Base-by-base conservation (phyloP, 208 protist genomes). In the Crithidia brevicula region DNA sequence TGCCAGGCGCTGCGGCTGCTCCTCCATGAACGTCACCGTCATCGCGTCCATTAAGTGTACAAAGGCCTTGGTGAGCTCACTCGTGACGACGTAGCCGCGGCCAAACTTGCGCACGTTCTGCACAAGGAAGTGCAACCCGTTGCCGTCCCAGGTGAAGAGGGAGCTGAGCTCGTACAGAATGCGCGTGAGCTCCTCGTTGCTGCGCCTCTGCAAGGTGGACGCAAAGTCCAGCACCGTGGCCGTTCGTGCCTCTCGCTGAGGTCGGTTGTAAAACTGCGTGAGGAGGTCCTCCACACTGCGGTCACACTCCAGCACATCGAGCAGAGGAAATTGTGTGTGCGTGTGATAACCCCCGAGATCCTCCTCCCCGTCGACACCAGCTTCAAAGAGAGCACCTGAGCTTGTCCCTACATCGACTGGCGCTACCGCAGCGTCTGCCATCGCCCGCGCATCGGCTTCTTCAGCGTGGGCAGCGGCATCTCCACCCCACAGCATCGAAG, bases 201-300 rank as follows among this genome's bases (percentile, higher is more conserved):
- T 91, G 36, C 85, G 85, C 2, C 34, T 45, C 20, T 70, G 61
- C 50, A 96, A 60, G 3, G 82, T 91, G 3, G 85, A 76, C 25
- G 88, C 85, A 45, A 96, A 71, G 65, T 96, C 91, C 15, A 83
- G 73, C 40, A 96, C 67, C 9, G 91, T 89, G 4, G 89, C 87
- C 36, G 74, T 79, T 15, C 87, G 80, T 4, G 88, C 84, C 65
- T 89, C 81, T 2, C 69, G 72, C 42, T 84, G 64, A 6, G 91
- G 86, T 1, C 88, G 88, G 31, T 70, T 54, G 27, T 38, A 51
- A 52, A 93, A 96, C 72, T 96, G 91, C 16, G 20, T 25, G 0
- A 96, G 64, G 25, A 96, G 79, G 59, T 91, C 85, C 0, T 87
- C 70, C 22, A 93, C 64, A 22, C 77, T 79, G 11, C 91, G 87